Percentiles rank a stretch among this genome's conserved stretches.
These are phyloP conservation scores for Rutstroemia sydowiana DNA, from an alignment of 2,329 filamentous ascomycete species.

Conservation along the genomic window DNA sequence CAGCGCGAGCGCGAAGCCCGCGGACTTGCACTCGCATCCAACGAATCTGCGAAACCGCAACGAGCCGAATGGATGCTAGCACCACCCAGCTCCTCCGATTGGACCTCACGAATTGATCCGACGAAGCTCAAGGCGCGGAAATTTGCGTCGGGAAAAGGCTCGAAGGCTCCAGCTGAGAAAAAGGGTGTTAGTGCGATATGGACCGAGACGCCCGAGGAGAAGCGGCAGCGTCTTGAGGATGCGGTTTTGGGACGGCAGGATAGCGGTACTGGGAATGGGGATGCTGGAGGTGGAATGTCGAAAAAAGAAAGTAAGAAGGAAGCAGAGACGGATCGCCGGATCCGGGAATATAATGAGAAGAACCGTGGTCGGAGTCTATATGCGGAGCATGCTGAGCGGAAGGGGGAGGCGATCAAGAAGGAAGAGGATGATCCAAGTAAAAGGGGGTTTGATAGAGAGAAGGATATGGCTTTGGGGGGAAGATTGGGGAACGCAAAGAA, in stretches of 20 bases:
- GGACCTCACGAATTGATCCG: slow-evolving; percentile 63
- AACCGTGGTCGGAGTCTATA: slow-evolving; percentile 50
- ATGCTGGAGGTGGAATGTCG: slow-evolving; percentile 12
- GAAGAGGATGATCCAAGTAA: slow-evolving; percentile 88
- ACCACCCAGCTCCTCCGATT: slow-evolving; percentile 50
- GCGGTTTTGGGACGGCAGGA: slow-evolving; percentile 66
- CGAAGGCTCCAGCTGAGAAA: slow-evolving; percentile 35
- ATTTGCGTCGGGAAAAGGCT: slow-evolving; percentile 64
- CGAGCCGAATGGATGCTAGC: slow-evolving; percentile 83
- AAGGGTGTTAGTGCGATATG: slow-evolving; percentile 47
- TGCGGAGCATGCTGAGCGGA: slow-evolving; percentile 41
- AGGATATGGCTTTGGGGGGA: slow-evolving; percentile 77
- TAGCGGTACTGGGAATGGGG: slow-evolving; percentile 7
- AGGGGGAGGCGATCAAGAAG: slow-evolving; percentile 19
- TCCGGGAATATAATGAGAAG: slow-evolving; percentile 52
- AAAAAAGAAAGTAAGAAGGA: slow-evolving; percentile 29
- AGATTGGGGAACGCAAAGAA: slow-evolving; percentile 67
- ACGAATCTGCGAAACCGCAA: slow-evolving; percentile 41
- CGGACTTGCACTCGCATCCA: slow-evolving; percentile 8
- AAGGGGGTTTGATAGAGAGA: slow-evolving; percentile 82
- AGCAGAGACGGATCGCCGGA: slow-evolving; percentile 40
- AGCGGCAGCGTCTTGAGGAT: slow-evolving; percentile 70
- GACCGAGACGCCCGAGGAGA: slow-evolving; percentile 89
- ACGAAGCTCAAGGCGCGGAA: slow-evolving; percentile 76
- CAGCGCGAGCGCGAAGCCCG: background rate